phyloP scores from a whole-genome alignment of 768 basidiomycete genomes.

The Amanita phalloides region DNA sequence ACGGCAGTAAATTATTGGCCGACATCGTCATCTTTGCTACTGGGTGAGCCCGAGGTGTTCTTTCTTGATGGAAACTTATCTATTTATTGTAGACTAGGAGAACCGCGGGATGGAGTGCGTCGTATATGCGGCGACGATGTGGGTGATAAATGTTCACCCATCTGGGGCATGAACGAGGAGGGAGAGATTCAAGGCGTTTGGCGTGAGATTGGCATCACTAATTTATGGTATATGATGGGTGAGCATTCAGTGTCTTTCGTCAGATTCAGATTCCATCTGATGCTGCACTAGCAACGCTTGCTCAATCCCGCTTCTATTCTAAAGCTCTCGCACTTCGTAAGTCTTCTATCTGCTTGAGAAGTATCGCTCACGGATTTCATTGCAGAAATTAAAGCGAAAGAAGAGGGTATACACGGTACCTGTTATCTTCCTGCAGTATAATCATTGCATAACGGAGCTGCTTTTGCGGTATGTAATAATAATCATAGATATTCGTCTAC shows the following conservation, averaged over 20 bases:
- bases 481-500: too few relatives aligned
- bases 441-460: too few relatives aligned
- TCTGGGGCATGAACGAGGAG: constrained; percentile 57
- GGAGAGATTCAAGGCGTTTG: constrained; percentile 43
- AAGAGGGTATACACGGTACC: not conserved
- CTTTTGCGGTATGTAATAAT: too few relatives aligned
- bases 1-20: constrained; percentile 32
- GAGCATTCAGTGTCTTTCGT: not conserved
- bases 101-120: too few relatives aligned
- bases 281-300: not conserved
- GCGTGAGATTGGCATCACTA: constrained; percentile 39
- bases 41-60: not conserved
- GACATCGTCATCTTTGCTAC: constrained; percentile 32
- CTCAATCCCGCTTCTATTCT: constrained; percentile 2
- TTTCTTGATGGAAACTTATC: too few relatives aligned
- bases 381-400: constrained; percentile 5
- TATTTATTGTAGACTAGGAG: not conserved
- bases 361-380: not conserved
- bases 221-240: constrained; percentile 54
- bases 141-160: constrained; percentile 28
- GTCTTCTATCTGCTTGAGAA: not conserved
- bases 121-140: constrained; percentile 28
- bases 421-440: not conserved
- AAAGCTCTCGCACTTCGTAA: constrained; percentile 4
- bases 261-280: not conserved